Conservation (phyloP, 345 rosid species). For the Syzygium oleosum region DNA sequence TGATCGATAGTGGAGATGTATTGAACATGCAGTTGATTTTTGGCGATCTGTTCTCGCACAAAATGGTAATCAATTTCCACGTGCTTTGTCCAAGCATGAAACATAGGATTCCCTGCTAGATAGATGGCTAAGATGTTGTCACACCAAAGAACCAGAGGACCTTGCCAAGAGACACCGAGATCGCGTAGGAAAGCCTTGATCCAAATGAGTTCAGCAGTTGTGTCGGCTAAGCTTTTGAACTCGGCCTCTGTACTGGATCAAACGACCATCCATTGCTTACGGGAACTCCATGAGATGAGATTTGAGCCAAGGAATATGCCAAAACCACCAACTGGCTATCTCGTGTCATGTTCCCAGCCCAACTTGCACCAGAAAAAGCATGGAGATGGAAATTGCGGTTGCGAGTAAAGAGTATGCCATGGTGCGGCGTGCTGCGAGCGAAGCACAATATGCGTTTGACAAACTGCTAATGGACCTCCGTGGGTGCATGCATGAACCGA, state of each 20-base stretch:
- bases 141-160: not conserved
- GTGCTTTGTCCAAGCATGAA: too few species aligned
- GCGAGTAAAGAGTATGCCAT: not conserved
- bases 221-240: not conserved
- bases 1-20: too few species aligned
- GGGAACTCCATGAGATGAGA: not conserved
- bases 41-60: too few species aligned
- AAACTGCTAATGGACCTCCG: not conserved
- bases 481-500: not conserved
- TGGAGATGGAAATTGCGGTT: not conserved
- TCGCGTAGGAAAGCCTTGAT: not conserved
- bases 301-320: not conserved
- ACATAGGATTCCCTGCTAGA: too few species aligned
- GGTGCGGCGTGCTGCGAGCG: not conserved
- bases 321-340: not conserved
- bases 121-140: too few species aligned
- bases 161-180: not conserved
- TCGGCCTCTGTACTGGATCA: not conserved
- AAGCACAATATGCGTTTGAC: not conserved
- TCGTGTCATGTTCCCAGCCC: not conserved
- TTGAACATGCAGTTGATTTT: too few species aligned
- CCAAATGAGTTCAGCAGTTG: not conserved
- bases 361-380: not conserved
- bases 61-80: too few species aligned
- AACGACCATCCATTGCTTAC: not conserved